A percentile compares a stretch with the other conserved stretches of the same genome.
phyloP scores from a whole-genome alignment of 179 eudicot species.

The Corrigiola litoralis region DNA sequence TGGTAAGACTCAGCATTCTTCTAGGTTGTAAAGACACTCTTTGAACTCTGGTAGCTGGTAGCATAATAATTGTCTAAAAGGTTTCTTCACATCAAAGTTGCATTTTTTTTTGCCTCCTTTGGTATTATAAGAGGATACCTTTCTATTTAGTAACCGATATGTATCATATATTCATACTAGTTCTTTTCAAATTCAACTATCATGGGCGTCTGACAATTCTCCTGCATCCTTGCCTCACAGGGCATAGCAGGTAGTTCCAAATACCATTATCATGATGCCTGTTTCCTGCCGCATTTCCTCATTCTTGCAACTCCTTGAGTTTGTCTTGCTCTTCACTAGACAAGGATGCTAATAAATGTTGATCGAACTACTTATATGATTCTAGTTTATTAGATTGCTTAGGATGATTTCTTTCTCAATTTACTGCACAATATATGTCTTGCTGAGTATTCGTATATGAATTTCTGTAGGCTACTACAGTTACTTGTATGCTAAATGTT shows the following conservation, averaged over 20 bases:
- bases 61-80: neutral
- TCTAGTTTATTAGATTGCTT: neutral
- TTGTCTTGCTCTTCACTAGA: neutral
- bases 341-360: neutral
- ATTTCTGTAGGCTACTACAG: constrained; percentile 67
- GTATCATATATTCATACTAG: too few relatives aligned
- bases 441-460: neutral
- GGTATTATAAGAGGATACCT: neutral
- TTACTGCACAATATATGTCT: neutral
- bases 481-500: constrained; percentile 94
- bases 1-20: too few relatives aligned
- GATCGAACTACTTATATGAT: neutral
- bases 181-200: neutral
- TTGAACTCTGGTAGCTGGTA: too few relatives aligned
- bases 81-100: neutral
- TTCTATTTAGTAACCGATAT: neutral
- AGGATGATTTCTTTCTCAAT: neutral
- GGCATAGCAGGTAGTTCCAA: too few relatives aligned
- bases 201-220: neutral
- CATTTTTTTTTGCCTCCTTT: neutral
- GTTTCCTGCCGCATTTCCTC: neutral
- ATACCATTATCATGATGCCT: neutral
- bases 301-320: neutral
- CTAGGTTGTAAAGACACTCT: too few relatives aligned
- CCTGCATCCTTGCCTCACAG: too few relatives aligned